Evolutionary conservation across 73 alveolate genomes (phyloP).

Genomic region (Uronychia binucleata): DNA sequence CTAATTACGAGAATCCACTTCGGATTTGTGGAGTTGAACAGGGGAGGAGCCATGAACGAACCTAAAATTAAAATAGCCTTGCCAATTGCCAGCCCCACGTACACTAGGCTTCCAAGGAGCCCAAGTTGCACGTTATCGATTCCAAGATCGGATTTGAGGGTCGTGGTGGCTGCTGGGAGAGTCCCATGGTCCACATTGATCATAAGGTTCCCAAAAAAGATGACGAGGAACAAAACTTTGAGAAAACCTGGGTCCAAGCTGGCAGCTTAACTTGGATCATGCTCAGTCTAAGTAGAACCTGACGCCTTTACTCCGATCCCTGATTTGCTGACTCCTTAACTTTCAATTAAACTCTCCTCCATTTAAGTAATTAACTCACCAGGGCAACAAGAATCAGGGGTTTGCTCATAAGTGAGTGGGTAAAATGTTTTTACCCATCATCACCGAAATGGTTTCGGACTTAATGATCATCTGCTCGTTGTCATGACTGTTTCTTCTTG

Average conservation of each 20-base stretch:
- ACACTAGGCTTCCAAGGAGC: constrained; percentile 81
- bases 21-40: constrained; percentile 69
- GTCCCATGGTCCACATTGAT: constrained; percentile 91
- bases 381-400: too few relatives aligned
- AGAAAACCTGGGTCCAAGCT: background rate
- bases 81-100: constrained; percentile 73
- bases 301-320: too few relatives aligned
- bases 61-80: constrained; percentile 43
- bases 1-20: constrained; percentile 71
- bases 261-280: too few relatives aligned
- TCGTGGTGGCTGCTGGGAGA: constrained; percentile 82
- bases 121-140: constrained; percentile 76
- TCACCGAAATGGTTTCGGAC: background rate
- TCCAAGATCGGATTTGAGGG: constrained; percentile 64
- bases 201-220: constrained; percentile 65
- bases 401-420: background rate
- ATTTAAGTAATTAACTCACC: too few relatives aligned
- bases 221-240: constrained; percentile 7
- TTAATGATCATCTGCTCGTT: too few relatives aligned
- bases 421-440: background rate
- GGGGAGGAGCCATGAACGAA: constrained; percentile 71
- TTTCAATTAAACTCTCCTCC: too few relatives aligned
- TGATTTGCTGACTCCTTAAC: too few relatives aligned
- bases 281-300: too few relatives aligned
- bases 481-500: too few relatives aligned